Evolutionary conservation across 495 filamentous ascomycete genomes (phyloP).

Genomic region (Penicillium silybi): DNA sequence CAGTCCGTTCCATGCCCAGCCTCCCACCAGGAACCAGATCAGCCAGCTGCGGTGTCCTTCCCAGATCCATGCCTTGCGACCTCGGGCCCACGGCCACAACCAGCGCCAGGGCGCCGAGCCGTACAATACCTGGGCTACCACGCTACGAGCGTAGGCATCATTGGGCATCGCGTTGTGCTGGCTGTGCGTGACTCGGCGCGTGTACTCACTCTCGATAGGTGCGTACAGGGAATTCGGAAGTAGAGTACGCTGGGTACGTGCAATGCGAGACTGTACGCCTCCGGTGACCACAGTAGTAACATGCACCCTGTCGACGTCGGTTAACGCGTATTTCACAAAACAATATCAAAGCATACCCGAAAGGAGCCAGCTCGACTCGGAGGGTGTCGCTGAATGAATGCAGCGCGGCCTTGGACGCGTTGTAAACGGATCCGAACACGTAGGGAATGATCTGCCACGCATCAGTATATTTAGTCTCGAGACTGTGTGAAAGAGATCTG

Average conservation of each 20-base stretch:
- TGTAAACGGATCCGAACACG: conserved; percentile 56
- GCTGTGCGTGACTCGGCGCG: conserved; percentile 49
- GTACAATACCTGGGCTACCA: conserved; percentile 52
- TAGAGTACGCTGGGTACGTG: conserved; percentile 47
- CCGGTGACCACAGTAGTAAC: conserved; percentile 58
- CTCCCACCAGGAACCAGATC: conserved; percentile 39
- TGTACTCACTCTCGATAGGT: conserved; percentile 50
- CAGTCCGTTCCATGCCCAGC: conserved; percentile 40
- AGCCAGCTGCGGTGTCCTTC: conserved; percentile 50
- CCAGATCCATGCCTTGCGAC: conserved; percentile 51
- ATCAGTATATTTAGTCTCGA: not conserved
- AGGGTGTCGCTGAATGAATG: conserved; percentile 59
- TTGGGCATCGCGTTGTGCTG: conserved; percentile 53
- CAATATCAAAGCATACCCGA: conserved; percentile 29
- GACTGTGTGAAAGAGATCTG: not conserved
- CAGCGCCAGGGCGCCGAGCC: conserved; percentile 42
- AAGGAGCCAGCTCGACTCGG: conserved; percentile 50
- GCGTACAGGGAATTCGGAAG: conserved; percentile 47
- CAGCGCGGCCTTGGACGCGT: conserved; percentile 61
- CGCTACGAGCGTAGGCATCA: conserved; percentile 51
- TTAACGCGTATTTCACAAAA: not conserved
- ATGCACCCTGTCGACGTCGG: conserved; percentile 32
- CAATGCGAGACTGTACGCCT: conserved; percentile 57
- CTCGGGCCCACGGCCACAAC: conserved; percentile 44
- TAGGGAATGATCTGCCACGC: conserved; percentile 45